Evolutionary conservation across 108 stramenopile genomes (phyloP).

Genomic region (Nitzschia palea): DNA sequence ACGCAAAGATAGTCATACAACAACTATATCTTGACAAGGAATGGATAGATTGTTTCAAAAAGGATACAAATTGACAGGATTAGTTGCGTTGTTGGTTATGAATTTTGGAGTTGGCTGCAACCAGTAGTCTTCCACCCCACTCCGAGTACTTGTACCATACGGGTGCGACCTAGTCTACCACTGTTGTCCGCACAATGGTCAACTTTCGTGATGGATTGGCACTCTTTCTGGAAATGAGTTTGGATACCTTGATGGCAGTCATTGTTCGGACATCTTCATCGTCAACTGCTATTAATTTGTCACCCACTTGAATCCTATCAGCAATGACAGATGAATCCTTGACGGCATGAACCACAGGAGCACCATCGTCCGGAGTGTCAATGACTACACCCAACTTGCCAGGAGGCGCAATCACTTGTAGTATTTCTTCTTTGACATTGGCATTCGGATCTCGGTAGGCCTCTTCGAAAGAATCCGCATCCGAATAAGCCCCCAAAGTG

Average conservation of each 20-base stretch:
- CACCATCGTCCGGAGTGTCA: slow-evolving; percentile 86
- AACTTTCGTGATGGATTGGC: slow-evolving; percentile 78
- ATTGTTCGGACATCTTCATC: slow-evolving; percentile 85
- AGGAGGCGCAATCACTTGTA: slow-evolving; percentile 80
- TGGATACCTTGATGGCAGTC: slow-evolving; percentile 90
- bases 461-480: slow-evolving; percentile 25
- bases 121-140: too few species aligned
- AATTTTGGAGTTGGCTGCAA: too few species aligned
- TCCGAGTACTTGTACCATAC: too few species aligned
- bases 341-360: slow-evolving; percentile 86
- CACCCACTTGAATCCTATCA: slow-evolving; percentile 78
- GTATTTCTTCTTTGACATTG: slow-evolving; percentile 63
- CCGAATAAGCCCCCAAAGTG: slow-evolving; percentile 36
- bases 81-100: too few species aligned
- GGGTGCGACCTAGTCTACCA: slow-evolving; percentile 30
- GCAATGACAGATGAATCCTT: slow-evolving; percentile 84
- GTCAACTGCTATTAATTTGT: slow-evolving; percentile 85
- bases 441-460: slow-evolving; percentile 29
- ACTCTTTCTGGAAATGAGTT: slow-evolving; percentile 82
- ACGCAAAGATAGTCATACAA: too few species aligned
- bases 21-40: too few species aligned
- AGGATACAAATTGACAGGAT: too few species aligned
- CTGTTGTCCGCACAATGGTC: slow-evolving; percentile 60
- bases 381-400: slow-evolving; percentile 91
- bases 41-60: too few species aligned